phyloP scores from a whole-genome alignment of 768 basidiomycete genomes.

The Pulveroboletus sp. region DNA sequence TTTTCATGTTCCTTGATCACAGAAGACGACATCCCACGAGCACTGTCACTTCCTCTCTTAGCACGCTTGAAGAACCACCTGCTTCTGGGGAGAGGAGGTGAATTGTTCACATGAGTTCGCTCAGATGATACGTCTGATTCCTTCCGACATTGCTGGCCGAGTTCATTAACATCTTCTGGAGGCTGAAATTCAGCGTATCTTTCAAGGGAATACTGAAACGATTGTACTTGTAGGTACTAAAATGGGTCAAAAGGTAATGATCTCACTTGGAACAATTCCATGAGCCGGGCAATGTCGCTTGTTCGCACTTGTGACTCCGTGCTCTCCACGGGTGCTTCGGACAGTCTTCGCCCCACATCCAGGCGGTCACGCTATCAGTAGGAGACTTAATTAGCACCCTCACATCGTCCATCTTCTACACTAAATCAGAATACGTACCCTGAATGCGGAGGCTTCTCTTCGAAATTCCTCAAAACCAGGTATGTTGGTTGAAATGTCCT shows the following conservation, averaged over 20 bases:
- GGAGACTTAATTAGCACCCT: conserved; percentile 1
- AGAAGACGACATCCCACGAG: conserved; percentile 29
- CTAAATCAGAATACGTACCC: conserved; percentile 38
- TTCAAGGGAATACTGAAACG: conserved; percentile 55
- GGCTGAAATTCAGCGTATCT: conserved; percentile 70
- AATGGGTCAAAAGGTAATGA: not conserved
- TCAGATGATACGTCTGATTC: conserved; percentile 36
- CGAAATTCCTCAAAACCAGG: conserved; percentile 69
- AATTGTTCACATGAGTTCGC: conserved; percentile 38
- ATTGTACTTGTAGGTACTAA: not conserved
- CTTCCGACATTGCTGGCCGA: conserved; percentile 23
- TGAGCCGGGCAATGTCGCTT: conserved; percentile 74
- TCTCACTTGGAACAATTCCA: conserved; percentile 77
- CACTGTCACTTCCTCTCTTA: conserved; percentile 26
- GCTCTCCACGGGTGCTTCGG: conserved; percentile 39
- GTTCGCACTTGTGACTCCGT: conserved; percentile 56
- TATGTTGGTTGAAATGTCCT: conserved; percentile 50
- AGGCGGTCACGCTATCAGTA: conserved; percentile 66
- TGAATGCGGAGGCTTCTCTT: conserved; percentile 75
- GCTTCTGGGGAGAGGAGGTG: conserved; percentile 25
- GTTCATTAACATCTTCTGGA: conserved; percentile 24
- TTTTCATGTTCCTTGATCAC: conserved; percentile 31
- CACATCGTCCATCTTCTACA: not conserved
- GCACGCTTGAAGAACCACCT: conserved; percentile 28
- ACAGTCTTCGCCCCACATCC: conserved; percentile 59